Percentiles rank a stretch among this genome's conserved stretches.
These are phyloP conservation scores for Fraxinus sp. DNA, from an alignment of 305 asterid species.

Conservation along the genomic window DNA sequence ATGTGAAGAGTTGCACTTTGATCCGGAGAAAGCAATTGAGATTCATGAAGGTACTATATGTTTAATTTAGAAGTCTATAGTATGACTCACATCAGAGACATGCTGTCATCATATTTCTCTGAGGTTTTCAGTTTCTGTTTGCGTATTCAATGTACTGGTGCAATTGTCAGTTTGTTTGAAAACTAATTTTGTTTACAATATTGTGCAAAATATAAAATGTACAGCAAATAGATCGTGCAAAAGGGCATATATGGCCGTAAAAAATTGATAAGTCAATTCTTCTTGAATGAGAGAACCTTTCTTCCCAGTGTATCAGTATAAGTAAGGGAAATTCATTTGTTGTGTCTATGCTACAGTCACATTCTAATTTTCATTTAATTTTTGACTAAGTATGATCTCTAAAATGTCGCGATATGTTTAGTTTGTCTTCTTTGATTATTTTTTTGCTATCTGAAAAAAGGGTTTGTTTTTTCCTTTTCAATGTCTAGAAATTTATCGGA, in stretches of 20 bases:
- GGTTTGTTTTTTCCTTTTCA: constrained; percentile 1
- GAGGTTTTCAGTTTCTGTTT: not conserved
- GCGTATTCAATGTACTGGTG: not conserved
- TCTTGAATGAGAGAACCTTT: not conserved
- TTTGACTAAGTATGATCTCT: not conserved
- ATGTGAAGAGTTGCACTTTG: constrained; percentile 88
- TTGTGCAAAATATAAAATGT: not conserved
- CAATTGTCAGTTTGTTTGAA: not conserved
- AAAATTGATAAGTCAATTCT: not conserved
- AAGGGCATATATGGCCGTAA: not conserved
- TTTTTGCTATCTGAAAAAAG: not conserved
- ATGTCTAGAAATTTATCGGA: constrained; percentile 70
- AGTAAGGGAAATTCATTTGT: constrained; percentile 5
- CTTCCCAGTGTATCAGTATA: not conserved
- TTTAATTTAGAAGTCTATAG: constrained; percentile 17
- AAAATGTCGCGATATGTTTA: not conserved
- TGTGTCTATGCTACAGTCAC: not conserved
- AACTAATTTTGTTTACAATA: not conserved
- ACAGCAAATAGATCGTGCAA: not conserved
- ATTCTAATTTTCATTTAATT: not conserved
- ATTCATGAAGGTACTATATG: constrained; percentile 72
- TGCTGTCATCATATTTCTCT: not conserved
- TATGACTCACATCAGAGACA: not conserved
- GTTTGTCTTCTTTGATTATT: not conserved
- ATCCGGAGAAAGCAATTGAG: constrained; percentile 83